Evolutionary conservation across 1,139 yeast species (phyloP).

Genomic region (Hyphopichia khmerensis): DNA sequence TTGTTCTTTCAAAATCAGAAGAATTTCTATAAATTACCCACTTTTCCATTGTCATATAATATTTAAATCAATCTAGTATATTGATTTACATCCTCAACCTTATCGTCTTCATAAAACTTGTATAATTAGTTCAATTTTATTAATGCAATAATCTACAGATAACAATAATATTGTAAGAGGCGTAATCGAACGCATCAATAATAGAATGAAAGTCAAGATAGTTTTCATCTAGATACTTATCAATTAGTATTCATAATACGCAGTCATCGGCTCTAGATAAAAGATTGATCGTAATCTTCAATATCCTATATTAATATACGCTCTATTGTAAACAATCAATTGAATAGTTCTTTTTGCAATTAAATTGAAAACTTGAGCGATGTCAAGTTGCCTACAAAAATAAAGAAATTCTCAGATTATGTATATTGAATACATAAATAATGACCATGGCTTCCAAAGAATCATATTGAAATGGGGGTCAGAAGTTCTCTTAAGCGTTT

Average conservation of each 20-base stretch:
- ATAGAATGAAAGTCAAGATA: conserved; percentile 8
- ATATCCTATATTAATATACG: too few relatives aligned
- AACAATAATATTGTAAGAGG: conserved; percentile 6
- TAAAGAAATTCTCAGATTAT: conserved; percentile 2
- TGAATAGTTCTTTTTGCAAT: neutral
- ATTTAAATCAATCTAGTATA: too few relatives aligned
- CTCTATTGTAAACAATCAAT: conserved; percentile 4
- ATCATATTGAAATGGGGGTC: conserved; percentile 25
- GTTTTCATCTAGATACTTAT: conserved; percentile 2
- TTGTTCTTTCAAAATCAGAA: too few relatives aligned
- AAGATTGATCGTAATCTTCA: too few relatives aligned
- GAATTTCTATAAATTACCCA: too few relatives aligned
- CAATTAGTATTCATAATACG: conserved; percentile 1
- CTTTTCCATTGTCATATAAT: too few relatives aligned
- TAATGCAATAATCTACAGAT: conserved; percentile 7
- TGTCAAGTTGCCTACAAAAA: neutral
- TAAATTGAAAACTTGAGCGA: neutral
- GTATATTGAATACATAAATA: neutral
- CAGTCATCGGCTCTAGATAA: conserved; percentile 8
- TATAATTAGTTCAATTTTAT: conserved; percentile 15
- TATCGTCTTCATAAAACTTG: conserved; percentile 5
- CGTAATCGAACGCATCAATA: conserved; percentile 11
- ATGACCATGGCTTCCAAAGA: conserved; percentile 3
- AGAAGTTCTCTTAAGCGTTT: conserved; percentile 50
- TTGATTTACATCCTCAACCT: neutral